Percentiles rank a stretch among this genome's conserved stretches.
Conservation (phyloP, 1,284 basidiomycete genomes). For the Sanghuangporus weigelae region DNA sequence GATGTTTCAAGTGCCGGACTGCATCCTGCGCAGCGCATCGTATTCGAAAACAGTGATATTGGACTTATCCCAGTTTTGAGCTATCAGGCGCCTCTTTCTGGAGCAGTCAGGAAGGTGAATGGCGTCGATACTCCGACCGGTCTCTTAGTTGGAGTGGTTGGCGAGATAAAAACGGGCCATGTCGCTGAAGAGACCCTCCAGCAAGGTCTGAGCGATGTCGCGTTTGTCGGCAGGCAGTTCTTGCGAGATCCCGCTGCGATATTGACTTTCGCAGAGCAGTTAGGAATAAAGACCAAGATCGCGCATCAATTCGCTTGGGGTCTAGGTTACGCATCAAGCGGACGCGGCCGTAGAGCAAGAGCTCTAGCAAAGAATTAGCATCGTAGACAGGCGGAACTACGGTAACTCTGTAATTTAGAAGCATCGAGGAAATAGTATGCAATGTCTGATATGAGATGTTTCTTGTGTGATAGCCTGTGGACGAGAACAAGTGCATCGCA, state of each 20-base stretch:
- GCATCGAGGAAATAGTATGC: no score
- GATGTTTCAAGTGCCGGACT: slow-evolving; percentile 54
- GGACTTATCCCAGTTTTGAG: not conserved
- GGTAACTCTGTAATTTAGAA: no score
- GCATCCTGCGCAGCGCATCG: slow-evolving; percentile 35
- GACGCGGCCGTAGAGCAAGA: not conserved
- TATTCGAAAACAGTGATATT: slow-evolving; percentile 25
- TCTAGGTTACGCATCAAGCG: slow-evolving; percentile 32
- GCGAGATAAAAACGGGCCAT: slow-evolving; percentile 39
- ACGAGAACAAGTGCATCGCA: no score
- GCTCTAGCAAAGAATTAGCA: not conserved
- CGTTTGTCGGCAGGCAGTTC: slow-evolving; percentile 48
- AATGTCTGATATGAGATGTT: no score
- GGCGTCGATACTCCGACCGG: slow-evolving; percentile 22
- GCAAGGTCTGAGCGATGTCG: slow-evolving; percentile 34
- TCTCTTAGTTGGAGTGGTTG: slow-evolving; percentile 43
- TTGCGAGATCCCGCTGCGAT: slow-evolving; percentile 49
- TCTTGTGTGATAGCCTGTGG: no score
- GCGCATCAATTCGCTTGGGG: slow-evolving; percentile 22
- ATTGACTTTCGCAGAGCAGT: slow-evolving; percentile 28
- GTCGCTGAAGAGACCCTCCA: slow-evolving; percentile 41
- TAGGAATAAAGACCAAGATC: slow-evolving; percentile 25
- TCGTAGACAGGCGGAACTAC: not conserved
- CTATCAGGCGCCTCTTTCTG: slow-evolving; percentile 34
- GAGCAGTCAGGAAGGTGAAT: slow-evolving; percentile 34